These are phyloP conservation scores for Tilletia walkeri DNA, from an alignment of 1,284 basidiomycete species.

Conservation along the genomic window DNA sequence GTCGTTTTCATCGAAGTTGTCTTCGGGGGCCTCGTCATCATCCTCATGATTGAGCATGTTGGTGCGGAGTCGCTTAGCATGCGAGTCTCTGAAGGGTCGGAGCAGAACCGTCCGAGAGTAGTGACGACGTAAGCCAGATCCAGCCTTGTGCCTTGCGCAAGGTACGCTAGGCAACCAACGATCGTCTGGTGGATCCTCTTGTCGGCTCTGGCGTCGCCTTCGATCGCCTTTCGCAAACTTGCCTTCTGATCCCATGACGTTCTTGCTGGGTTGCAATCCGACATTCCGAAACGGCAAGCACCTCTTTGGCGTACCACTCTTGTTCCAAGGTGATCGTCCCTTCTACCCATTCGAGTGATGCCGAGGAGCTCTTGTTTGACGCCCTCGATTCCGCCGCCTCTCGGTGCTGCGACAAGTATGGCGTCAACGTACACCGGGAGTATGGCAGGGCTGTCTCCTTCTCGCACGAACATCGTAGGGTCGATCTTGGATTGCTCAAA, in stretches of 20 bases:
- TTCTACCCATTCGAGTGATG: background rate
- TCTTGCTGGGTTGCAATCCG: background rate
- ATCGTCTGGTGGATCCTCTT: background rate
- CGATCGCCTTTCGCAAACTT: background rate
- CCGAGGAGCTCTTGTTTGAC: background rate
- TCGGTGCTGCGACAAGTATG: background rate
- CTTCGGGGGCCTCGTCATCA: no score
- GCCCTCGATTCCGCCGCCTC: background rate
- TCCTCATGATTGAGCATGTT: no score
- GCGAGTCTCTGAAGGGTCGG: slow-evolving; percentile 51
- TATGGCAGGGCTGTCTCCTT: background rate
- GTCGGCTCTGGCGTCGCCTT: background rate
- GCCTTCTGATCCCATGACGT: background rate
- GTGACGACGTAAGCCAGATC: slow-evolving; percentile 36
- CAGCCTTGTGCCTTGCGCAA: slow-evolving; percentile 57
- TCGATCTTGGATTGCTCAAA: slow-evolving; percentile 4
- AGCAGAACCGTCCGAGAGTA: slow-evolving; percentile 41
- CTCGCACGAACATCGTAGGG: slow-evolving; percentile 1
- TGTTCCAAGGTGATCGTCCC: background rate
- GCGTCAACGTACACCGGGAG: slow-evolving; percentile 5
- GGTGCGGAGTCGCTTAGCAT: no score
- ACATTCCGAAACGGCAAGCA: background rate
- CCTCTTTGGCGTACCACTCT: background rate
- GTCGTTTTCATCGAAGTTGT: no score
- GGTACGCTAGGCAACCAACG: slow-evolving; percentile 59